Percentiles rank a stretch among this genome's conserved stretches.
Evolutionary conservation across 2,329 filamentous ascomycete species (phyloP).

Genomic region (Diaporthe sp.): DNA sequence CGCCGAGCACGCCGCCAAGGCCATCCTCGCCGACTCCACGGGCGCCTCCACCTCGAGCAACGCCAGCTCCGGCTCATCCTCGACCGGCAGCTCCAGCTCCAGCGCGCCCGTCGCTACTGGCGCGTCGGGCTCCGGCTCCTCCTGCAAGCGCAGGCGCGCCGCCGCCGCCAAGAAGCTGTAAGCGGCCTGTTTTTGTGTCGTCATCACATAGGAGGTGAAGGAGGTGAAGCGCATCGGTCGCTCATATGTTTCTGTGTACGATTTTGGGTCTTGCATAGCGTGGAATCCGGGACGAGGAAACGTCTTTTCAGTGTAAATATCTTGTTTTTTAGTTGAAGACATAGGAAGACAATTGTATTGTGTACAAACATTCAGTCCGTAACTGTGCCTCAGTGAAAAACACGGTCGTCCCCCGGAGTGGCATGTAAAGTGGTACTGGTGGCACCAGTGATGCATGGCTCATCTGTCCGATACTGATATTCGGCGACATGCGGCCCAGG

Average conservation of each 20-base stretch:
- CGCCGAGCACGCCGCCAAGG: slow-evolving; percentile 54
- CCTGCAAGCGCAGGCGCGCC: slow-evolving; percentile 39
- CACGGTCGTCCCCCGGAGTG: not conserved
- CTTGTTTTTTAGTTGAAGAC: slow-evolving; percentile 36
- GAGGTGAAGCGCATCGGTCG: not conserved
- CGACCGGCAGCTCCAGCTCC: slow-evolving; percentile 16
- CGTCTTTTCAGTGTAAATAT: slow-evolving; percentile 39
- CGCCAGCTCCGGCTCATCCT: slow-evolving; percentile 11
- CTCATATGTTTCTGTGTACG: slow-evolving; percentile 16
- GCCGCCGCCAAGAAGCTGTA: slow-evolving; percentile 35
- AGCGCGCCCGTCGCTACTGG: not conserved
- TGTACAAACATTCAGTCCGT: slow-evolving; percentile 4
- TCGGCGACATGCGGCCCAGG: not conserved
- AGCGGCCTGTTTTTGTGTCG: not conserved
- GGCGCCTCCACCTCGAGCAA: slow-evolving; percentile 35
- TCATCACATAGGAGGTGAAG: too few relatives aligned
- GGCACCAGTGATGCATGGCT: not conserved
- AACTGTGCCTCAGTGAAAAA: not conserved
- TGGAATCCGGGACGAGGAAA: slow-evolving; percentile 31
- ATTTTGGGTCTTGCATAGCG: slow-evolving; percentile 35
- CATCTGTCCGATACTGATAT: not conserved
- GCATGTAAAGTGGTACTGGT: not conserved
- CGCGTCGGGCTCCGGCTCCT: slow-evolving; percentile 11
- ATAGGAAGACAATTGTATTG: slow-evolving; percentile 27
- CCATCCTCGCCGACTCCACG: slow-evolving; percentile 40